Percentiles rank a stretch among this genome's conserved stretches.
Conservation (phyloP, 2,329 filamentous ascomycete species). For the Xylaria sp. region DNA sequence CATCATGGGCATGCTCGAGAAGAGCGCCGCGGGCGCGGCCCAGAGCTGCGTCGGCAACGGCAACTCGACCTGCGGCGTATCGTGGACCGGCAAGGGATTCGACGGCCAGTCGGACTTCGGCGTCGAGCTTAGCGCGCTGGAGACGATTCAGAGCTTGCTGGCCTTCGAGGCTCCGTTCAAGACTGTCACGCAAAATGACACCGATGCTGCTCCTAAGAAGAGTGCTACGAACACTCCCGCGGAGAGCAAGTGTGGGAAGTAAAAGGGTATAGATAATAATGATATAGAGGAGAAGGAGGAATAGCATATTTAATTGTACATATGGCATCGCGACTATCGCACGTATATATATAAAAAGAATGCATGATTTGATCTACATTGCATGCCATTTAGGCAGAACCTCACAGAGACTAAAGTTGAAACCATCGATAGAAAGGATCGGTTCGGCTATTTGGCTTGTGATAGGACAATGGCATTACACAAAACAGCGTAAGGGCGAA, state of each 20-base stretch:
- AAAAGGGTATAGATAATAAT: not conserved
- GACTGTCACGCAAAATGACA: not conserved
- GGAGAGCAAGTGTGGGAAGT: conserved; percentile 8
- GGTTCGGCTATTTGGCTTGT: conserved; percentile 4
- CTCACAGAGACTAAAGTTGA: not conserved
- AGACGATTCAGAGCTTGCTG: conserved; percentile 56
- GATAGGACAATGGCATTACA: not conserved
- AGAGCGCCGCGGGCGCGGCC: conserved; percentile 55
- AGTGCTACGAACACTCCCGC: not conserved
- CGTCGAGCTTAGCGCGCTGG: conserved; percentile 66
- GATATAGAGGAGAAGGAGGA: not conserved
- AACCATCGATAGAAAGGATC: not conserved
- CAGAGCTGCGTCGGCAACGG: conserved; percentile 43
- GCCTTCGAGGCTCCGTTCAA: conserved; percentile 33
- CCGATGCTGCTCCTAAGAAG: not conserved
- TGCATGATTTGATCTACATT: not conserved
- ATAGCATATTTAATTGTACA: conserved; percentile 23
- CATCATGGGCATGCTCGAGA: conserved; percentile 43
- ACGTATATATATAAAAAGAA: conserved; percentile 23
- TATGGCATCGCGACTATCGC: conserved; percentile 26
- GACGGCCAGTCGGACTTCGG: conserved; percentile 65
- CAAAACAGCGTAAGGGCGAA: not conserved
- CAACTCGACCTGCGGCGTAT: conserved; percentile 60
- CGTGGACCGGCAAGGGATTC: conserved; percentile 60
- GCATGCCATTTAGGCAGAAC: conserved; percentile 4